A percentile compares a stretch with the other conserved stretches of the same genome.
Conservation (phyloP, 371 early-diverging fungal genomes). For the Mortierella sp. region DNA sequence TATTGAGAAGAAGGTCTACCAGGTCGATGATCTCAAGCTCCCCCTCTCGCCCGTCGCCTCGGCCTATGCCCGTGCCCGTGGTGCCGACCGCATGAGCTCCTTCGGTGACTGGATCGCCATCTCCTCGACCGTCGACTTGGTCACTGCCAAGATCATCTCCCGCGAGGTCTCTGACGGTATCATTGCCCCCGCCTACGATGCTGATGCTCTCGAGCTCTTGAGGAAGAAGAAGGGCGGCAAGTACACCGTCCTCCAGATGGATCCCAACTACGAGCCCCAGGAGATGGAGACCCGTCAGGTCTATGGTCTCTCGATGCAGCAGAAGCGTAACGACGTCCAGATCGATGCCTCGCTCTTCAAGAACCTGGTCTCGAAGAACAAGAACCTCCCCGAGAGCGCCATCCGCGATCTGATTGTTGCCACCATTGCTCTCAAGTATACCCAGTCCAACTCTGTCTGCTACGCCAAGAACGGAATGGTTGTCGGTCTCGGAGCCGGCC, state of each 20-base stretch:
- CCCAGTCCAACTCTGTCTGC: conserved; percentile 98
- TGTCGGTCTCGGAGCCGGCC: conserved; percentile 98
- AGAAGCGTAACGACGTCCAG: conserved; percentile 88
- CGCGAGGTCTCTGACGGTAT: conserved; percentile 97
- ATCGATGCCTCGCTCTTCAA: conserved; percentile 83
- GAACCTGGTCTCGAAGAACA: conserved; percentile 88
- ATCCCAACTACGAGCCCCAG: conserved; percentile 89
- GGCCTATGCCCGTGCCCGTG: conserved; percentile 92
- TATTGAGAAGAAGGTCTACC: conserved; percentile 90
- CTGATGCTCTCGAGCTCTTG: conserved; percentile 92
- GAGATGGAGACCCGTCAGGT: conserved; percentile 92
- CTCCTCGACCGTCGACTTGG: conserved; percentile 88
- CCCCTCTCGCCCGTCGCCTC: conserved; percentile 82
- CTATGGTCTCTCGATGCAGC: conserved; percentile 91
- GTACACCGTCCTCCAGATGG: conserved; percentile 94
- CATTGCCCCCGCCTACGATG: conserved; percentile 93
- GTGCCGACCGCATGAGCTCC: conserved; percentile 98
- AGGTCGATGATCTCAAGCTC: conserved; percentile 87
- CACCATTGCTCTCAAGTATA: conserved; percentile 97
- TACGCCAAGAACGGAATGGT: conserved; percentile 98
- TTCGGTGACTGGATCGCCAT: conserved; percentile 98
- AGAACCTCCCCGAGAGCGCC: conserved; percentile 77
- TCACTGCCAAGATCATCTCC: conserved; percentile 95
- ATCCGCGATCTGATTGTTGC: conserved; percentile 94
- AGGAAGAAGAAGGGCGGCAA: conserved; percentile 97